Percentiles rank a stretch among this genome's conserved stretches.
Conservation (phyloP, 179 eudicot genomes). For the Patellifolia procumbens region DNA sequence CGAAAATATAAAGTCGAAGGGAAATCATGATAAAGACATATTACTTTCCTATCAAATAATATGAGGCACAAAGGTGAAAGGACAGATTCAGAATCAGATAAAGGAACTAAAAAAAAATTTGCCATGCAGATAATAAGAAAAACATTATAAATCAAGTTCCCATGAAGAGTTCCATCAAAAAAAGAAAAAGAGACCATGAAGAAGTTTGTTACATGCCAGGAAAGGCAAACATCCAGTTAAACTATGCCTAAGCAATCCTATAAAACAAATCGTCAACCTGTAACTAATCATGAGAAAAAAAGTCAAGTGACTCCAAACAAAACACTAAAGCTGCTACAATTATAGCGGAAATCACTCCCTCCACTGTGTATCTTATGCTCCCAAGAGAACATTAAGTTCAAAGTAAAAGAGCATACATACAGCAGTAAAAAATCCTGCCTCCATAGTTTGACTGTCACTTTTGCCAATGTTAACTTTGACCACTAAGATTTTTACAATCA, state of each 20-base stretch:
- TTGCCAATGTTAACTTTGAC: too few relatives aligned
- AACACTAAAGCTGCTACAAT: neutral
- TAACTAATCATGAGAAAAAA: neutral
- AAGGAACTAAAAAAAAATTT: neutral
- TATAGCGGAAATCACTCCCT: neutral
- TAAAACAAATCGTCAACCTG: neutral
- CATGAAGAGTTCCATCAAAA: too few relatives aligned
- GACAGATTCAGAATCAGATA: neutral
- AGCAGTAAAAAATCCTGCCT: too few relatives aligned
- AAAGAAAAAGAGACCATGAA: neutral
- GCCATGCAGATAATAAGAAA: slow-evolving; percentile 5
- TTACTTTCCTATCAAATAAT: neutral
- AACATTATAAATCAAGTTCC: neutral
- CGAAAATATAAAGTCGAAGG: neutral
- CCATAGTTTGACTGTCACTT: too few relatives aligned
- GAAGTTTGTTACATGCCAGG: neutral
- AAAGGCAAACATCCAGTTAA: neutral
- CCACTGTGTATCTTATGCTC: too few relatives aligned
- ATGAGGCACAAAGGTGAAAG: neutral
- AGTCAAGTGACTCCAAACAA: neutral
- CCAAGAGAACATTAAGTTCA: too few relatives aligned
- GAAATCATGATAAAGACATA: neutral
- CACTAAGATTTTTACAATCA: too few relatives aligned
- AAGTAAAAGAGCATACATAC: too few relatives aligned
- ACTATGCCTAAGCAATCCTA: neutral